Evolutionary conservation across 2,329 filamentous ascomycete genomes (phyloP).

Genomic region (Fonsecaea multimorphosa): DNA sequence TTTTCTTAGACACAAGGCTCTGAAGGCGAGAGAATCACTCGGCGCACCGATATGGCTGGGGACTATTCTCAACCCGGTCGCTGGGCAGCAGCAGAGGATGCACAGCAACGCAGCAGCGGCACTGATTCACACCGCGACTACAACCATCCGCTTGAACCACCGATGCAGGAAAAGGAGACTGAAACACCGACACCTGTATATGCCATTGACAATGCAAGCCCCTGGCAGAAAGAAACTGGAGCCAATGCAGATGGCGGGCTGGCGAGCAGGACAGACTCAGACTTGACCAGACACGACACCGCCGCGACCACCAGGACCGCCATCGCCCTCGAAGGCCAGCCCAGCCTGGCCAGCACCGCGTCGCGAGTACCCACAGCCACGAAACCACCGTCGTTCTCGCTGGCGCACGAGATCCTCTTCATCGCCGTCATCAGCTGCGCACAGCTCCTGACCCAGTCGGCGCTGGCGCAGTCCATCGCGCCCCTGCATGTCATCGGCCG

Average conservation of each 20-base stretch:
- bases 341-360: slow-evolving; percentile 12
- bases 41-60: background rate
- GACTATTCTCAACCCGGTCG: background rate
- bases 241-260: background rate
- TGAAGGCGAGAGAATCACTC: background rate
- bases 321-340: background rate
- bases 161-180: background rate
- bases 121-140: background rate
- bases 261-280: background rate
- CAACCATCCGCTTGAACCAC: background rate
- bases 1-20: background rate
- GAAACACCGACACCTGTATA: background rate
- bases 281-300: slow-evolving; percentile 1
- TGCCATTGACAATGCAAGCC: background rate
- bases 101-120: background rate
- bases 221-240: background rate
- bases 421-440: slow-evolving; percentile 54
- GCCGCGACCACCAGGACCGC: background rate
- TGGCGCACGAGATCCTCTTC: slow-evolving; percentile 43
- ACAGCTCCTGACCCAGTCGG: slow-evolving; percentile 49
- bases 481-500: slow-evolving; percentile 55
- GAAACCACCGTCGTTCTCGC: slow-evolving; percentile 27
- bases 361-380: slow-evolving; percentile 19
- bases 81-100: background rate
- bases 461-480: slow-evolving; percentile 46